Evolutionary conservation across 2,329 filamentous ascomycete genomes (phyloP), one percentile per base, ranked within the genome.

Genomic region (Aureobasidium sp.): DNA sequence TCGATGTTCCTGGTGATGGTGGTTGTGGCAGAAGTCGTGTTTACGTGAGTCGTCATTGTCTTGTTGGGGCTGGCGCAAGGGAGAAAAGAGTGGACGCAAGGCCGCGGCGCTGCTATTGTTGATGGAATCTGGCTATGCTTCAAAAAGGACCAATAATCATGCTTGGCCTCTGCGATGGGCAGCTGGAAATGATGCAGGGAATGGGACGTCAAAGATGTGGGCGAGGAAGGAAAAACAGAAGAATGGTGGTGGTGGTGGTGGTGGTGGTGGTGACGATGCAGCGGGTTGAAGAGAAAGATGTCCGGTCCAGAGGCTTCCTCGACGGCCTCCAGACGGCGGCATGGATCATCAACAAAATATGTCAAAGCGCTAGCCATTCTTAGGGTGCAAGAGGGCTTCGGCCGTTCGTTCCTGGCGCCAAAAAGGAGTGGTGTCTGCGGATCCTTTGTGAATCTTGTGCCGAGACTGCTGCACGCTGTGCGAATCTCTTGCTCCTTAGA

Each of bases 51-150:
- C 48, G 53, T 40, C 44, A 61, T 64, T 33, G 60, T 64, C 63
- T 65, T 61, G 48, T 17, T 44, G 44, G 40, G 14, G 54, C 31
- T 48, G 37, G 54, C 53, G 53, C 40, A 50, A 42, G 57, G 47
- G 37, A 37, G 27, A 50, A 47, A 66, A 9, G 64, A 64, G 54
- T 53, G 64, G 63, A 66, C 63, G 62, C 63, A 60, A 64, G 62
- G 60, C 56, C 58, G 39, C 42, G 59, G 62, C 47, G 47, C 59
- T 62, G 62, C 57, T 45, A 45, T 48, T 50, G 40, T 45, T 47
- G 52, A 56, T 56, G 47, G 39, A 45, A 40, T 31, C 40, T 60
- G 54, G 22, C 40, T 60, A 33, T 49, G 45, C 29, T 60, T 50
- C 24, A 60, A 14, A 50, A 60, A 60, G 22, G 44, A 45, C 22